These are phyloP conservation scores for Mallotus japonicus DNA, from an alignment of 441 rosid species.

Conservation along the genomic window DNA sequence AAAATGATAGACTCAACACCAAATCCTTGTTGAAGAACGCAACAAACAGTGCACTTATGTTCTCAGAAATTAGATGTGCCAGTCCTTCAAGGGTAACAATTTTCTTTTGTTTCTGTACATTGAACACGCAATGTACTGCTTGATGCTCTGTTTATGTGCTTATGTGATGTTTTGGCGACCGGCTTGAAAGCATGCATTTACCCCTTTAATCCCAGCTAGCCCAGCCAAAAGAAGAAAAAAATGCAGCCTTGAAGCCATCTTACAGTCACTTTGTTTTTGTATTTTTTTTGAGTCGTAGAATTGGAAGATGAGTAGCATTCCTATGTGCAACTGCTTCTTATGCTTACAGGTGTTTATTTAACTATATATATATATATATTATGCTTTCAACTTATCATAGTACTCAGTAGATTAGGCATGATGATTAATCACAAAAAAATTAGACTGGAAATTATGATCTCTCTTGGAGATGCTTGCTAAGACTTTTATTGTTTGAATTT, in stretches of 20 bases:
- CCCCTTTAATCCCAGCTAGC: background rate
- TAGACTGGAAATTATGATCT: background rate
- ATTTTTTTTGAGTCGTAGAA: background rate
- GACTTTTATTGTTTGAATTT: background rate
- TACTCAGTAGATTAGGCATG: background rate
- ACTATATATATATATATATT: background rate
- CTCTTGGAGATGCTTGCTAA: constrained; percentile 1
- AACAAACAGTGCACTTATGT: constrained; percentile 18
- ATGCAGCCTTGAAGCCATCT: background rate
- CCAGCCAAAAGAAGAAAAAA: background rate
- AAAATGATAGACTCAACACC: constrained; percentile 29
- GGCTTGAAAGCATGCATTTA: background rate
- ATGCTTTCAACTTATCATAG: background rate
- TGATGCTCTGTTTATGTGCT: constrained; percentile 1
- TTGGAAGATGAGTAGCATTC: background rate
- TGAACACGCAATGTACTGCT: background rate
- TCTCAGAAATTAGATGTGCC: constrained; percentile 35
- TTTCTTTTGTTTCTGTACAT: constrained; percentile 3
- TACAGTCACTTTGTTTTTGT: background rate
- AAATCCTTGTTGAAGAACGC: constrained; percentile 24
- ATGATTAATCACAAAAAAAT: background rate
- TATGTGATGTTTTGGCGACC: constrained; percentile 3
- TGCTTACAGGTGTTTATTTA: too few species aligned
- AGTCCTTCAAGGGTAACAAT: constrained; percentile 33
- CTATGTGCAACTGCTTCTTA: background rate